Conservation (phyloP, 495 filamentous ascomycete species). For the Penicillium nucicola region DNA sequence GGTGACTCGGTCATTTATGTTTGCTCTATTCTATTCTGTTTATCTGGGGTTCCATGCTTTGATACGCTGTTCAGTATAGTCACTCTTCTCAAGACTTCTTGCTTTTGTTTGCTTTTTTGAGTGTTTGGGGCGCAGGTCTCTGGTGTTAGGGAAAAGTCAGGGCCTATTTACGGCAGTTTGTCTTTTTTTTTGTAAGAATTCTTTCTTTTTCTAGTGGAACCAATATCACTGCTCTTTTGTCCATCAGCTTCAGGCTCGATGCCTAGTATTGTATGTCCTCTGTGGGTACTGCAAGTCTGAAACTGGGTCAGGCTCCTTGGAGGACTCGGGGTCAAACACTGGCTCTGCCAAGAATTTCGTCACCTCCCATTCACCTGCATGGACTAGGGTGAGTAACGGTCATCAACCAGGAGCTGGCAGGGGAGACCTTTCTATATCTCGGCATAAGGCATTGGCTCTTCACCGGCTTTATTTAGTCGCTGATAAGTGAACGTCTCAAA, state of each 20-base stretch:
- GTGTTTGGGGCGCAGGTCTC: background rate
- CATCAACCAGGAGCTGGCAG: no score
- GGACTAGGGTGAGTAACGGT: no score
- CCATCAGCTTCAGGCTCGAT: background rate
- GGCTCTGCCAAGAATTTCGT: no score
- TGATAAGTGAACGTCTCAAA: no score
- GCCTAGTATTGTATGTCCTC: no score
- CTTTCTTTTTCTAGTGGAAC: conserved; percentile 1
- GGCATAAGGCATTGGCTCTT: no score
- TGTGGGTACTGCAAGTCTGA: no score
- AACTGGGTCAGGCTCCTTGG: no score
- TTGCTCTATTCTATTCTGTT: background rate
- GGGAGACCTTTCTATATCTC: no score
- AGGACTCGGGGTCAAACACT: no score
- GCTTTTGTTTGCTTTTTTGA: background rate
- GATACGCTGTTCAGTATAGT: background rate
- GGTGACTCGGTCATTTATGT: background rate
- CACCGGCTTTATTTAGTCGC: no score
- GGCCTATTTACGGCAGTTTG: conserved; percentile 7
- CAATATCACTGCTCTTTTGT: conserved; percentile 15
- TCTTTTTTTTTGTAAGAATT: conserved; percentile 2
- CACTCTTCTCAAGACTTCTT: background rate
- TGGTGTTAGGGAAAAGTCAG: conserved; percentile 19
- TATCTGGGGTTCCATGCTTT: conserved; percentile 4
- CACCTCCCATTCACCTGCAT: no score